Evolutionary conservation across 495 filamentous ascomycete species (phyloP), one percentile per base, ranked within the genome.

Genomic region (Aspergillus egyptiacus): DNA sequence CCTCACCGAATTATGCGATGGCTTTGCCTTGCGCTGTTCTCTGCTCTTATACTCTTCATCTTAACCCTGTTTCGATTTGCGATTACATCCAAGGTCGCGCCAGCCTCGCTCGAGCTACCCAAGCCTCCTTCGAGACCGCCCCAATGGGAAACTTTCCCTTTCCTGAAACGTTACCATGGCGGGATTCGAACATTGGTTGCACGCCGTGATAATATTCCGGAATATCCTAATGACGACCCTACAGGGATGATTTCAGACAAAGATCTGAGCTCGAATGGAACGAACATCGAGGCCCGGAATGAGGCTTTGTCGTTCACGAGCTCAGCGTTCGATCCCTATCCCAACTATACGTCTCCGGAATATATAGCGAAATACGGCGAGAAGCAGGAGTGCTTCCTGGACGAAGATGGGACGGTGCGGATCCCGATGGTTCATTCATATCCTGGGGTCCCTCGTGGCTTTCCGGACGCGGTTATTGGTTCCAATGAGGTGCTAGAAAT

Each of bases 81-180:
- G 40, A 48, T 73, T 24, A 76, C 81, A 53, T 64, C 77, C 11
- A 83, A 85, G 33, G 80, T 82, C 23, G 75, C 66, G 30, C 73
- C 71, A 39, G 74, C 86, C n/a, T 66, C 77, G 11, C 73, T 72
- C 59, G 85, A 71, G 59, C 62, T 77, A 48, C 62, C 60, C 40
- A 74, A 76, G 34, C 71, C 75, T 3, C 64, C 78, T 3, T 64
- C 74, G 0, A 75, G 78, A 36, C 85, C 87, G n/a, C 79, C 79
- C 3, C 63, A 70, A 36, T 96, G 90, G 90, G 86, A 94, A 60
- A 72, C 70, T 4, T 96, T 94, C 61, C 80, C 80, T 1, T 89
- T 93, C 60, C 65, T 96, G 48, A 82, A 76, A 37, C 74, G 89
- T 45, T 96, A 96, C 62, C 85, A 93, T 62, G 90, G 90, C 13